These are phyloP conservation scores for Diddensiella caesifluorescens DNA, from an alignment of 805 yeast species.

Conservation along the genomic window DNA sequence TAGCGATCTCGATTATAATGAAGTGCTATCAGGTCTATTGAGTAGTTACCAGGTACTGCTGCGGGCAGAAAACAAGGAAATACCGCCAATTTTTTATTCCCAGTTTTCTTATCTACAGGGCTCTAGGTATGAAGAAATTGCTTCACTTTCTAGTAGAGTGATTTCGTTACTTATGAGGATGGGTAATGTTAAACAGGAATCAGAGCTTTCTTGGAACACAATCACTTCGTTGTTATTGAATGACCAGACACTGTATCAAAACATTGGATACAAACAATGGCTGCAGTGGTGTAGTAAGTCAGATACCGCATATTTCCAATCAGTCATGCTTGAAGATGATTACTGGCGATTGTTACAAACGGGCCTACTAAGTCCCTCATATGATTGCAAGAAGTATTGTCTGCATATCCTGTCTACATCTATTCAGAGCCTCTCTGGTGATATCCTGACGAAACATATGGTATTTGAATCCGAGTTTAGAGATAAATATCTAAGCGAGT, in stretches of 20 bases:
- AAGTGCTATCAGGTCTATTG: too few relatives aligned
- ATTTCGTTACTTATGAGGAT: not conserved
- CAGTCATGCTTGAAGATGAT: slow-evolving; percentile 13
- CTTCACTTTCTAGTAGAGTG: too few relatives aligned
- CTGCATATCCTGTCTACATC: slow-evolving; percentile 61
- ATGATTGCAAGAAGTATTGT: slow-evolving; percentile 65
- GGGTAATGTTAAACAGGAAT: not conserved
- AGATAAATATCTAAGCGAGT: slow-evolving; percentile 40
- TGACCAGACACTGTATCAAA: slow-evolving; percentile 6
- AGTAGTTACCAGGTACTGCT: too few relatives aligned
- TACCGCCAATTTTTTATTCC: too few relatives aligned
- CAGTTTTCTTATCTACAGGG: too few relatives aligned
- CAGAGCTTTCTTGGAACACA: slow-evolving; percentile 3
- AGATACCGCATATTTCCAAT: slow-evolving; percentile 8
- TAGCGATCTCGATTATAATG: too few relatives aligned
- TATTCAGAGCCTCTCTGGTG: slow-evolving; percentile 35
- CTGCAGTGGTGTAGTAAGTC: slow-evolving; percentile 15
- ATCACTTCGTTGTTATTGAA: not conserved
- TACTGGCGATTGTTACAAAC: slow-evolving; percentile 58
- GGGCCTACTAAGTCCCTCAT: slow-evolving; percentile 50
- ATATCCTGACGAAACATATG: slow-evolving; percentile 38
- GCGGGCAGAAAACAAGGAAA: too few relatives aligned
- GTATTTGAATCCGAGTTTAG: slow-evolving; percentile 38
- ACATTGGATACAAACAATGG: slow-evolving; percentile 21
- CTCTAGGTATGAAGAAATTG: too few relatives aligned